These are phyloP conservation scores for Eucalyptus microcorys DNA, from an alignment of 345 rosid genomes.

Conservation along the genomic window DNA sequence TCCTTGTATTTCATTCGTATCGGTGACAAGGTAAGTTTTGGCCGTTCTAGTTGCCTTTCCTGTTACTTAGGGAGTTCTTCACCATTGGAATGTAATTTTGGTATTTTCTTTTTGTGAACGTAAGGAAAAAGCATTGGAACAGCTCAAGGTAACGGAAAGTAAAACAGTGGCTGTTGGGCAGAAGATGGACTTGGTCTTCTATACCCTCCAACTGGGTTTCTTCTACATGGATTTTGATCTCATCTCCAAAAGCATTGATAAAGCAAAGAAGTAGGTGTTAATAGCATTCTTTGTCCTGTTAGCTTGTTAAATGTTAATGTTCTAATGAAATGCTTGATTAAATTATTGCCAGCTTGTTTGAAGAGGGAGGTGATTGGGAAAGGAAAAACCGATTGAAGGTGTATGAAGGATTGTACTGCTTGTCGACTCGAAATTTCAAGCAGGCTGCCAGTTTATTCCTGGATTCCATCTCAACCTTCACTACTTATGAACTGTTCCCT, in stretches of 20 bases:
- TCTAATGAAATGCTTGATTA: constrained; percentile 14
- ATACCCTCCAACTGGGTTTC: constrained; percentile 76
- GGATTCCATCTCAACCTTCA: constrained; percentile 98
- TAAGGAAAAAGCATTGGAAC: constrained; percentile 95
- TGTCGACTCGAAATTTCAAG: constrained; percentile 90
- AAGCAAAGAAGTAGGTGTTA: constrained; percentile 73
- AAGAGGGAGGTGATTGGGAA: constrained; percentile 99
- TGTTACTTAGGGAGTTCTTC: neutral
- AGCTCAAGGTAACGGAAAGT: constrained; percentile 86
- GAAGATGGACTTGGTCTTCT: constrained; percentile 93
- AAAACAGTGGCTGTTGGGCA: constrained; percentile 99
- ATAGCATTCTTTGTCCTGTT: neutral
- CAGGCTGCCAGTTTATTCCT: constrained; percentile 84
- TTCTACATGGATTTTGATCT: constrained; percentile 97
- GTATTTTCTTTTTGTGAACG: neutral
- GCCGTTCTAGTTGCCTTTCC: neutral
- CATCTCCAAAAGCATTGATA: constrained; percentile 89
- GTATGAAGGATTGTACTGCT: constrained; percentile 88
- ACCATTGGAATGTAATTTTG: neutral
- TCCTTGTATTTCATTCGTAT: constrained; percentile 76
- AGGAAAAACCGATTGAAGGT: constrained; percentile 98
- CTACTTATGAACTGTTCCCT: constrained; percentile 88
- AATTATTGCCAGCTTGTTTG: constrained; percentile 96
- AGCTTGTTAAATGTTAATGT: neutral
- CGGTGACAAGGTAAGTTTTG: constrained; percentile 62